A percentile compares a stretch with the other conserved stretches of the same genome.
These are phyloP conservation scores for Dactylella cylindrospora DNA, from an alignment of 2,329 filamentous ascomycete genomes.

Conservation along the genomic window DNA sequence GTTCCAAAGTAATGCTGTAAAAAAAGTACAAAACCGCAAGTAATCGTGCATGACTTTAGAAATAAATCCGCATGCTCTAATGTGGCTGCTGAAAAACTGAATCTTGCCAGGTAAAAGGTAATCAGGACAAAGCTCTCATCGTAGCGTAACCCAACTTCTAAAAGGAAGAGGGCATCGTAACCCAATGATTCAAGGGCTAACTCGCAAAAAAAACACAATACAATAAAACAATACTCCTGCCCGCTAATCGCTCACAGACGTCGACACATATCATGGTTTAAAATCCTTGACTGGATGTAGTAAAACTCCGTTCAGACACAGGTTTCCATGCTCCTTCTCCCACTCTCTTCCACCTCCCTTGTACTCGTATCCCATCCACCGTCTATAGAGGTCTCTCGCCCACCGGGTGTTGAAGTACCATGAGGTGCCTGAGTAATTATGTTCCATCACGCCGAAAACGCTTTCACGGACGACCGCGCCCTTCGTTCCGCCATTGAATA, in stretches of 20 bases:
- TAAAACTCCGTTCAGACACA: conserved; percentile 87
- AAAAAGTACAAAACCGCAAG: conserved; percentile 30
- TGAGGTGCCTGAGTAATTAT: conserved; percentile 60
- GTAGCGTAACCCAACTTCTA: not conserved
- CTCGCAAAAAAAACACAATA: too few species aligned
- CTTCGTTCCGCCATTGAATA: conserved; percentile 71
- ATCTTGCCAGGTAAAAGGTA: too few species aligned
- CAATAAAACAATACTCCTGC: conserved; percentile 4
- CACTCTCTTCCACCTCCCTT: conserved; percentile 61
- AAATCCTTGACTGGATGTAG: conserved; percentile 79
- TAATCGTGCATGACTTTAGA: conserved; percentile 7
- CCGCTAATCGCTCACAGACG: too few species aligned
- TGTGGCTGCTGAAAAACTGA: too few species aligned
- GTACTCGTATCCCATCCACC: conserved; percentile 70
- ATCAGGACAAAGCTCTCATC: conserved; percentile 13
- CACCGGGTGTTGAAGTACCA: conserved; percentile 56
- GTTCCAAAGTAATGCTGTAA: not conserved
- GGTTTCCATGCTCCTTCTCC: conserved; percentile 60
- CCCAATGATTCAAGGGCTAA: too few species aligned
- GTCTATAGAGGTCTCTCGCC: conserved; percentile 52
- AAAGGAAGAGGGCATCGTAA: too few species aligned
- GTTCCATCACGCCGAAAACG: conserved; percentile 32
- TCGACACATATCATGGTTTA: too few species aligned
- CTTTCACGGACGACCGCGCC: conserved; percentile 53
- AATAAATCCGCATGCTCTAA: too few species aligned